Conservation (phyloP, 164 flowering plant genomes). For the Vitis amurensis region DNA sequence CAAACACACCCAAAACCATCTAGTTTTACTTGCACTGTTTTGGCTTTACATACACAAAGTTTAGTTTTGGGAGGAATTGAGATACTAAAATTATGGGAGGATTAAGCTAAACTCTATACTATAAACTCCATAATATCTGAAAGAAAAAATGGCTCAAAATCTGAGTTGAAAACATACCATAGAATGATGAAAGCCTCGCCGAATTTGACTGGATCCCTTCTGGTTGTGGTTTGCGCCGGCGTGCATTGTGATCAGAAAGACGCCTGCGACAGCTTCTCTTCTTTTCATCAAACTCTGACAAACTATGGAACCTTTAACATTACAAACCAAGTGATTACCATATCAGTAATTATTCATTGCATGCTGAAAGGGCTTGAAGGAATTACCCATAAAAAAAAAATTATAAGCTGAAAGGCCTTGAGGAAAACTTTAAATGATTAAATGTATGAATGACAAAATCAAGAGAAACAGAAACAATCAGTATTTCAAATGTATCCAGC, state of each 20-base stretch:
- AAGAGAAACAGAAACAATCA: not conserved
- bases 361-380: no score
- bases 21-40: no score
- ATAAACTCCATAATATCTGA: slow-evolving; percentile 1
- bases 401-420: not conserved
- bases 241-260: slow-evolving; percentile 86
- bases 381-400: not conserved
- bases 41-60: no score
- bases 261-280: slow-evolving; percentile 86
- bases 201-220: slow-evolving; percentile 53
- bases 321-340: slow-evolving; percentile 4
- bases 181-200: slow-evolving; percentile 41
- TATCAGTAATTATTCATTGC: not conserved
- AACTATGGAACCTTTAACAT: slow-evolving; percentile 67
- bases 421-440: not conserved
- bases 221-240: slow-evolving; percentile 78
- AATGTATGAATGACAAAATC: not conserved
- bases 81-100: no score
- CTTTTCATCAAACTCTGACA: slow-evolving; percentile 77
- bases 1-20: no score
- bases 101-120: not conserved
- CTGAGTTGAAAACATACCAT: slow-evolving; percentile 41
- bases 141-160: not conserved
- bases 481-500: no score
- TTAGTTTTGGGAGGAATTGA: no score